Conservation (phyloP, 805 yeast genomes). For the Phaffomyces opuntiae region DNA sequence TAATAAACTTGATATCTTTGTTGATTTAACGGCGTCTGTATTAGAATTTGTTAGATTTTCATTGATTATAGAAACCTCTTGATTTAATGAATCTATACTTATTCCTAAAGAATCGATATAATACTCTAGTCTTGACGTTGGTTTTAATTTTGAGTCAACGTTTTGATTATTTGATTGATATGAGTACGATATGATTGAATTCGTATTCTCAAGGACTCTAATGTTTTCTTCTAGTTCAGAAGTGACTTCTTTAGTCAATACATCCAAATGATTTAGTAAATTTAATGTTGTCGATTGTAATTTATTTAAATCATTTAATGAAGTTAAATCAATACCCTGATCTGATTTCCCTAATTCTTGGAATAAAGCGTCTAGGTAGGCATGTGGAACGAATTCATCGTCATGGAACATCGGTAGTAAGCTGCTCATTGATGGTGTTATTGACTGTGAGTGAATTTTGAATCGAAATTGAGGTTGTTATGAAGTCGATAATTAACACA, state of each 20-base stretch:
- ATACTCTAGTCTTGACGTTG: constrained; percentile 56
- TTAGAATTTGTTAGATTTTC: neutral
- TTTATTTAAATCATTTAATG: constrained; percentile 27
- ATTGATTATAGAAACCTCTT: constrained; percentile 31
- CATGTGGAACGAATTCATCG: constrained; percentile 55
- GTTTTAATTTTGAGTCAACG: constrained; percentile 25
- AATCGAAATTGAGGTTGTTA: no score
- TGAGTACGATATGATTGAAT: constrained; percentile 42
- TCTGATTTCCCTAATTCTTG: constrained; percentile 10
- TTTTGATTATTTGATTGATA: constrained; percentile 16
- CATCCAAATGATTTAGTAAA: constrained; percentile 53
- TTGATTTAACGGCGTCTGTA: neutral
- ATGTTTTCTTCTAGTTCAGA: constrained; percentile 46
- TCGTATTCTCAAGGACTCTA: constrained; percentile 39
- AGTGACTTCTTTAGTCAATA: constrained; percentile 52
- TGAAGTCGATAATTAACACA: neutral
- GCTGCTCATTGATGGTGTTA: constrained; percentile 20
- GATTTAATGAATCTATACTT: constrained; percentile 48
- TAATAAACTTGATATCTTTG: constrained; percentile 31
- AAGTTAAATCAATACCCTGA: constrained; percentile 5
- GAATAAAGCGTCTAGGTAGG: constrained; percentile 57
- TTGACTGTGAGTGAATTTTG: no score
- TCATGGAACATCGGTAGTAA: constrained; percentile 64
- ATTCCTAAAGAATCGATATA: constrained; percentile 55
- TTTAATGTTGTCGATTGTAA: constrained; percentile 43